Base-by-base conservation (phyloP, 345 rosid species). In the Acer yangbiense region DNA sequence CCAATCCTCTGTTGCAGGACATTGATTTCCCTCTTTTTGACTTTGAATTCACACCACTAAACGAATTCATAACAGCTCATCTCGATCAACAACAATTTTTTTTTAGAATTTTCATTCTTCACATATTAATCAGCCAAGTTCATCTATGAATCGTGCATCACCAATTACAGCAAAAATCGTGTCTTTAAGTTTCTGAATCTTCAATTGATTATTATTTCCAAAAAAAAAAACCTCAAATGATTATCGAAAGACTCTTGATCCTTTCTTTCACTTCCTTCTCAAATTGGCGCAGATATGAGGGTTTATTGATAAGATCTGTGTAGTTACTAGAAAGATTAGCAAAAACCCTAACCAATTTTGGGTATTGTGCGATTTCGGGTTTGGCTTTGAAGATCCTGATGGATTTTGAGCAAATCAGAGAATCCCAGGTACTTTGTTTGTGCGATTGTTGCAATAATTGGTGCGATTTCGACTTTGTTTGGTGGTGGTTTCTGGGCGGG, bases 201-300 rank as follows among this genome's bases (percentile, higher is more conserved):
- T 96, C 73, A 96, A 80, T 84, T 92, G 98, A 72, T 29, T 29
- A 29, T 29, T 1, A 29, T 29, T 29, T 29, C 3, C 1, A 29
- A 29, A 29, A 29, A 29, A 29, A 29, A 27, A 27, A 27, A 27
- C 29, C 2, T 29, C 4, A 3, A 29, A 1, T 29, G 3, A 29
- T 94, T 96, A 75, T 96, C 99, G 13, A 96, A 96, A 0, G 97
- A 94, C 76, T 96, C 99, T 80, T 96, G 79, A 96, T 96, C 77
- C 97, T 78, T 81, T 94, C 98, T 74, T 94, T 96, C 18, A 94
- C 95, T 81, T 96, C 99, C 89, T 96, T 94, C 90, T 96, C 99
- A 6, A 94, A 90, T 29, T 86, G 90, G 1, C 97, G 79, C 20
- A 96, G 85, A 72, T 92, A 92, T 0, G 87, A 43, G 0, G 97